Base-by-base conservation (phyloP, 495 filamentous ascomycete species). In the Durotheca rogersii region DNA sequence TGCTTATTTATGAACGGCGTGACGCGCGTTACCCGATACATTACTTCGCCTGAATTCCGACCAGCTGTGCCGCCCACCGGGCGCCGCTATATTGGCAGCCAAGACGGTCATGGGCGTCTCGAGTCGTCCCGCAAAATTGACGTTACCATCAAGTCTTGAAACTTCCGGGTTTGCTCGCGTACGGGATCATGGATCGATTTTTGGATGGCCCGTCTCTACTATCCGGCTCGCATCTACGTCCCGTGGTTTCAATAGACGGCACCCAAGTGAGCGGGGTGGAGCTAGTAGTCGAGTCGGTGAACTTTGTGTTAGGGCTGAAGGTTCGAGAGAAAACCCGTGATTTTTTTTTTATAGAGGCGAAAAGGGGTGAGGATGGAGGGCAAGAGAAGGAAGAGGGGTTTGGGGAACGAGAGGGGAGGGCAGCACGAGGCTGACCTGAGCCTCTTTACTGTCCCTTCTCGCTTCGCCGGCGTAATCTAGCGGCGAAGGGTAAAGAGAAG, bases 21-120 rank as follows among this genome's bases (percentile, higher is more conserved):
- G 49, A 40, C 40, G 54, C 49, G 56, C 51, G 23, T 50, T 49
- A 27, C 51, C 44, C 19, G 44, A 50, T 51, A 59, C 56, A 51
- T 36, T 51, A 41, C 35, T 46, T 50, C 14, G 37, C 56, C 56
- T 59, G 45, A 48, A 59, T 50, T 29, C 46, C 32, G 44, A 54
- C 51, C 42, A 41, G 36, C 16, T 41, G 41, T 46, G 38, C 34
- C 21, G 20, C 41, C 45, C 51, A 33, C 41, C 33, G 36, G 32
- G 37, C 25, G 23, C 29, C 5, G 35, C 25, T n/a, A n/a, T n/a
- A n/a, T n/a, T n/a, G n/a, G n/a, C n/a, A n/a, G n/a, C n/a, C n/a
- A n/a, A n/a, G n/a, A n/a, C n/a, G 12, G 17, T 35, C 20, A 14
- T 16, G 17, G 44, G n/a, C n/a, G n/a, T n/a, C n/a, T n/a, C n/a